phyloP scores from a whole-genome alignment of 208 protist species.

The Kentomonas sorsogonicus region DNA sequence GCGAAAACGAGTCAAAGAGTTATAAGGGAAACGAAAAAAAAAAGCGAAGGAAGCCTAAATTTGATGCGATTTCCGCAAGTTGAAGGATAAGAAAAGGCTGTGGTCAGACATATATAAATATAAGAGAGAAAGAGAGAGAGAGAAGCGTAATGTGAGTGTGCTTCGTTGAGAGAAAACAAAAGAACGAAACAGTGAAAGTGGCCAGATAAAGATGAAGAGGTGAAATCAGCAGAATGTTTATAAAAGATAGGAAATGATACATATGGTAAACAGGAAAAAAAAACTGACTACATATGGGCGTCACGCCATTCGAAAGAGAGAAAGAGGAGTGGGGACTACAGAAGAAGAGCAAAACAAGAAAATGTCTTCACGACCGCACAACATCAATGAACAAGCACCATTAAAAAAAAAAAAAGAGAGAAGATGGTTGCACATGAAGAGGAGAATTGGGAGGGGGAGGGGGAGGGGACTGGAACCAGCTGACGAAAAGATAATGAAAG shows the following conservation, averaged over 20 bases:
- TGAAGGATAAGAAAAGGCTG: not conserved
- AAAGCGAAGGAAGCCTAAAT: not conserved
- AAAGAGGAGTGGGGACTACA: not conserved
- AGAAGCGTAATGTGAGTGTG: constrained; percentile 4
- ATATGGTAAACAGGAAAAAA: constrained; percentile 8
- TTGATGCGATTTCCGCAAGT: not conserved
- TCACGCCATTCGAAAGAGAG: constrained; percentile 2
- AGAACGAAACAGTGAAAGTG: not conserved
- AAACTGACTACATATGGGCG: too few relatives aligned
- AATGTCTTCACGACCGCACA: not conserved
- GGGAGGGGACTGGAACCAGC: not conserved
- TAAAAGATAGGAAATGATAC: constrained; percentile 13
- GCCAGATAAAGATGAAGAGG: too few relatives aligned
- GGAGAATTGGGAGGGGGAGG: constrained; percentile 7
- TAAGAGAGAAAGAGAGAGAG: not conserved
- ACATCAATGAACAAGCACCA: not conserved
- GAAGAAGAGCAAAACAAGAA: not conserved
- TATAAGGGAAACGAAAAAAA: constrained; percentile 8
- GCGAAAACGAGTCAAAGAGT: constrained; percentile 1
- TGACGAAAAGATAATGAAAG: constrained; percentile 8
- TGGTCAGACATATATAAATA: constrained; percentile 4
- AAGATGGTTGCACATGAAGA: not conserved
- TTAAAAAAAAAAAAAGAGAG: constrained; percentile 4
- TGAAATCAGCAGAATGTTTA: not conserved
- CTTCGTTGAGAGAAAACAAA: not conserved